phyloP scores from a whole-genome alignment of 2,329 filamentous ascomycete genomes.

The Neopestalotiopsis rosae region DNA sequence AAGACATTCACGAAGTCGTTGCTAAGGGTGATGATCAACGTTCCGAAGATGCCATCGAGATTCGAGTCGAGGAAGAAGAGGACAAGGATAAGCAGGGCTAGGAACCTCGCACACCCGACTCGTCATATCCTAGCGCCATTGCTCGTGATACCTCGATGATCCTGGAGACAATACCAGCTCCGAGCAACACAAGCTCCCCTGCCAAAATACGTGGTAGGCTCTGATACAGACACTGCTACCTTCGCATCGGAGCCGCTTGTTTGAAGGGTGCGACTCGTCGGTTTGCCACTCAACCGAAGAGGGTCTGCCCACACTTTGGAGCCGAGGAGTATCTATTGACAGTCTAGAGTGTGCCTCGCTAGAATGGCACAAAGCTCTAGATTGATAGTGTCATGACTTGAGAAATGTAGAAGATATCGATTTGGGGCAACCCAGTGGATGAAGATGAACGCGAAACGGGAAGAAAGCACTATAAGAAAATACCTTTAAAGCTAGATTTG shows the following conservation, averaged over 20 bases:
- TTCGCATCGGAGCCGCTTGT: no score
- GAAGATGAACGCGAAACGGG: background rate
- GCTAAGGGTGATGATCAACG: constrained; percentile 39
- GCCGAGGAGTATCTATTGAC: no score
- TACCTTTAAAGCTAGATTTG: constrained; percentile 4
- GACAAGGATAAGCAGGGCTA: constrained; percentile 23
- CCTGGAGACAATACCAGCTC: background rate
- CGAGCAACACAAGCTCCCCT: background rate
- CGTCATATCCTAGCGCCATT: background rate
- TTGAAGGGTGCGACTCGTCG: no score
- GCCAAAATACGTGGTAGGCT: no score
- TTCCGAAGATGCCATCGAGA: constrained; percentile 55
- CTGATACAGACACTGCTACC: no score
- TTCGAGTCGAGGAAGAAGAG: constrained; percentile 51
- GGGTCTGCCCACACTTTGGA: no score
- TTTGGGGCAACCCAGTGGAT: background rate
- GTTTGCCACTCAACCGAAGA: no score
- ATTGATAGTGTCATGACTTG: background rate
- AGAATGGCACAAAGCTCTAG: background rate
- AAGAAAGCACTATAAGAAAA: background rate
- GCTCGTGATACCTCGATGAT: background rate
- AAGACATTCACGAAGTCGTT: constrained; percentile 46
- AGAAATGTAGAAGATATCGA: background rate
- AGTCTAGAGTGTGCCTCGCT: background rate
- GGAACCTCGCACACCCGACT: background rate